phyloP scores from a whole-genome alignment of 2,329 filamentous ascomycete species.

The Annulohypoxylon truncatum region DNA sequence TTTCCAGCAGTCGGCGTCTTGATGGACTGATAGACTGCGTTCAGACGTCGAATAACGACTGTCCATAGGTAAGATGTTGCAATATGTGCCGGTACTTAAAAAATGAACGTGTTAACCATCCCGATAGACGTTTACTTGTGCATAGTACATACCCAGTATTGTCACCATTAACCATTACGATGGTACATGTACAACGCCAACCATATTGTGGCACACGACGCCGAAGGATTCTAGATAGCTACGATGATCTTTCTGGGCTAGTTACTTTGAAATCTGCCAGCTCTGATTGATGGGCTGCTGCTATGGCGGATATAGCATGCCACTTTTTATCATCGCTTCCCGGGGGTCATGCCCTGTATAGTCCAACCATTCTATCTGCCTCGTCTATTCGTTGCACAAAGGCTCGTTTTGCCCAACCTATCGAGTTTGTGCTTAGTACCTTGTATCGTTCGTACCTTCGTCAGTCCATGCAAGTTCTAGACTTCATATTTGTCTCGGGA shows the following conservation, averaged over 20 bases:
- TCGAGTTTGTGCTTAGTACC: neutral
- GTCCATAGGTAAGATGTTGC: neutral
- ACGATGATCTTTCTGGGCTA: neutral
- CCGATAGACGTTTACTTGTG: neutral
- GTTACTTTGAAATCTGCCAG: neutral
- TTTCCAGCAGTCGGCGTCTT: neutral
- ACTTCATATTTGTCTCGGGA: neutral
- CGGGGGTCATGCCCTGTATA: neutral
- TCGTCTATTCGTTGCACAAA: neutral
- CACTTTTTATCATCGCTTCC: slow-evolving; percentile 5
- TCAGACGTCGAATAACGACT: neutral
- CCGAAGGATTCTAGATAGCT: neutral
- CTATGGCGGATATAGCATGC: slow-evolving; percentile 11
- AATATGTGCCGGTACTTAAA: neutral
- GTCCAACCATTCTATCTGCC: neutral
- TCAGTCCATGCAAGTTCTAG: neutral
- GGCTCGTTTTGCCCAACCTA: neutral
- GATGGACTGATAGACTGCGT: neutral
- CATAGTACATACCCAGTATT: no score
- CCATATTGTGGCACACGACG: slow-evolving; percentile 13
- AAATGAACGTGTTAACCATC: neutral
- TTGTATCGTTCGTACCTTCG: neutral
- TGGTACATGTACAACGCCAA: slow-evolving; percentile 18
- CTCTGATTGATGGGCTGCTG: slow-evolving; percentile 7
- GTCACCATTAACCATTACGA: neutral